Percentiles rank a stretch among this genome's conserved stretches.
These are phyloP conservation scores for Podila epigama DNA, from an alignment of 192 early-diverging fungal genomes.

Conservation along the genomic window DNA sequence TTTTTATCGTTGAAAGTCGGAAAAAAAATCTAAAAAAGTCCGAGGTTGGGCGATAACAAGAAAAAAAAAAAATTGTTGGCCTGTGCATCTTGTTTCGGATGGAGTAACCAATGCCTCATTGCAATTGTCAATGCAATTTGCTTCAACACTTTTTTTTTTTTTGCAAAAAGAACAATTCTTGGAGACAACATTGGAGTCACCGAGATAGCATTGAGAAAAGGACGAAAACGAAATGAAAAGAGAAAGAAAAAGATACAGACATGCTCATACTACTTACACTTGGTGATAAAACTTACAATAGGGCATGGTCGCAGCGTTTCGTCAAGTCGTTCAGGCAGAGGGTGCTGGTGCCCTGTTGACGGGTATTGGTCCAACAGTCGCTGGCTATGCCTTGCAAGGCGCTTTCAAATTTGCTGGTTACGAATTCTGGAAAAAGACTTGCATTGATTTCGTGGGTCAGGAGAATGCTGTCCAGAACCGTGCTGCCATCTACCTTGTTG, in stretches of 20 bases:
- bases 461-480: slow-evolving; percentile 67
- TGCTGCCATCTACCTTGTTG: slow-evolving; percentile 68
- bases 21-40: not conserved
- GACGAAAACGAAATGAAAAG: no score
- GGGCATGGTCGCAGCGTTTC: slow-evolving; percentile 61
- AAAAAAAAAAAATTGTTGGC: not conserved
- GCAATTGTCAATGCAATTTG: not conserved
- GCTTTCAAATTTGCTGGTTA: slow-evolving; percentile 74
- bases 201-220: no score
- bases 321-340: slow-evolving; percentile 56
- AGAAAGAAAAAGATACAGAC: no score
- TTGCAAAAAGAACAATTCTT: no score
- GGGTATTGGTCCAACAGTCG: slow-evolving; percentile 69
- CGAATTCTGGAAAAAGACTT: slow-evolving; percentile 72
- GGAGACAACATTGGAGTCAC: no score
- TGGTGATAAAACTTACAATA: no score
- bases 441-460: slow-evolving; percentile 58
- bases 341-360: slow-evolving; percentile 69
- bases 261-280: no score
- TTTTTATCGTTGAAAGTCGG: not conserved
- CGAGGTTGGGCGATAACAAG: not conserved
- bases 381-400: slow-evolving; percentile 72
- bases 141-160: not conserved
- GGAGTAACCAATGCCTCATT: not conserved
- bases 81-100: not conserved